phyloP scores from a whole-genome alignment of 2,329 filamentous ascomycete species.

The Calonectria ilicicola region DNA sequence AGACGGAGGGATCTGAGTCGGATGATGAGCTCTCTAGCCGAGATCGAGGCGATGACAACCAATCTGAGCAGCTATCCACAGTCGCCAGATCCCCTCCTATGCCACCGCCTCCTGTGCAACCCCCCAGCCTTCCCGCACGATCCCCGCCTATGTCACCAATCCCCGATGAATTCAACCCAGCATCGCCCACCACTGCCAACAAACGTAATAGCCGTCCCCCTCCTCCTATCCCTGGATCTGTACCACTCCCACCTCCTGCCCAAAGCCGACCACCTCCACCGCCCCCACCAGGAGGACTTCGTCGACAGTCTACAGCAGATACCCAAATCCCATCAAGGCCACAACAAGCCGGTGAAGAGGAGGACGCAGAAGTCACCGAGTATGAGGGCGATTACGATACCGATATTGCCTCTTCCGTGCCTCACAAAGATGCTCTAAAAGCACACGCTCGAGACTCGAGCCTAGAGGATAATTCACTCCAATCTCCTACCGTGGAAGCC shows the following conservation, averaged over 20 bases:
- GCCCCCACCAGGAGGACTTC: conserved; percentile 68
- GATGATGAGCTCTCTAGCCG: conserved; percentile 84
- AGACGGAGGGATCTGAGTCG: conserved; percentile 84
- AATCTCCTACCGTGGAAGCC: conserved; percentile 62
- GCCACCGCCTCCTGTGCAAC: conserved; percentile 52
- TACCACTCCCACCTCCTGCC: conserved; percentile 58
- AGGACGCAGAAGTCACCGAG: conserved; percentile 85
- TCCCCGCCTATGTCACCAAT: conserved; percentile 47
- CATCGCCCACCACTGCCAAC: conserved; percentile 57
- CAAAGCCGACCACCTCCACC: conserved; percentile 75
- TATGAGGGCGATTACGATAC: conserved; percentile 99
- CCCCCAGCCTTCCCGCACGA: conserved; percentile 41
- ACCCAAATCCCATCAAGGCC: conserved; percentile 58
- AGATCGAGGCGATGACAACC: conserved; percentile 57
- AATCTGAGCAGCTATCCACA: conserved; percentile 30
- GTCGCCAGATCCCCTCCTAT: conserved; percentile 55
- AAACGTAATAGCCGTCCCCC: conserved; percentile 69
- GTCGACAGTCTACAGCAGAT: conserved; percentile 71
- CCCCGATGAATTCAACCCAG: conserved; percentile 54
- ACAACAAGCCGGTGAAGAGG: conserved; percentile 67
- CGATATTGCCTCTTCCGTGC: conserved; percentile 93
- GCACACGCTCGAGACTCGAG: conserved; percentile 83
- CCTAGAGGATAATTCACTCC: conserved; percentile 76
- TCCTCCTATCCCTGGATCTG: conserved; percentile 70
- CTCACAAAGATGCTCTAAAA: conserved; percentile 93